phyloP scores from a whole-genome alignment of 2,329 filamentous ascomycete genomes.

The Xylariaceae sp. region DNA sequence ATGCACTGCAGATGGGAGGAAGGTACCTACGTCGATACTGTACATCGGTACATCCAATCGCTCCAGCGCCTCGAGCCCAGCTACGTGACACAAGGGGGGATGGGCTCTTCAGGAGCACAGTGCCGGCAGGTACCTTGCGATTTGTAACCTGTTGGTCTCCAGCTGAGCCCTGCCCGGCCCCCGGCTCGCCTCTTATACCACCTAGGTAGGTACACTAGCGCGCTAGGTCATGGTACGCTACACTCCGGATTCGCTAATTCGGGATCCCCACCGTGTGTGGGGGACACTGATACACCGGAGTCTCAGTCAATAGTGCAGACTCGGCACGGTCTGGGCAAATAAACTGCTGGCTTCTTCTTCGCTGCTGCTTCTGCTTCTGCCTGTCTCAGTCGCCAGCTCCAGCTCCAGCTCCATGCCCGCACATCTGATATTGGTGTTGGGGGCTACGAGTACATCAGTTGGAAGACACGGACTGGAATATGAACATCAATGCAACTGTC shows the following conservation, averaged over 20 bases:
- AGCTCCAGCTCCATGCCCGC: no score
- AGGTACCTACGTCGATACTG: slow-evolving; percentile 3
- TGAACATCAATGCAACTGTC: not conserved
- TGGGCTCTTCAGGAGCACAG: slow-evolving; percentile 17
- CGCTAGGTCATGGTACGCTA: slow-evolving; percentile 1
- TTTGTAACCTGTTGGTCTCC: slow-evolving; percentile 26
- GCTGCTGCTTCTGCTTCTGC: not conserved
- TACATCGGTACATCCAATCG: no score
- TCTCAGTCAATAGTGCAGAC: slow-evolving; percentile 7
- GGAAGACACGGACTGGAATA: not conserved
- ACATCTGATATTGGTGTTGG: no score
- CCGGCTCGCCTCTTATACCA: slow-evolving; percentile 11
- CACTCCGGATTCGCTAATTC: slow-evolving; percentile 13
- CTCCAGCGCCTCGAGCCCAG: not conserved
- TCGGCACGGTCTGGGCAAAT: not conserved
- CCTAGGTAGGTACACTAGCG: not conserved
- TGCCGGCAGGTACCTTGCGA: slow-evolving; percentile 24
- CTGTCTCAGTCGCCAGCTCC: no score
- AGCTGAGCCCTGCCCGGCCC: slow-evolving; percentile 22
- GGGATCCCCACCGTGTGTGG: slow-evolving; percentile 28
- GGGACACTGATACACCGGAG: slow-evolving; percentile 20
- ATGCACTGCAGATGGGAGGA: slow-evolving; percentile 13
- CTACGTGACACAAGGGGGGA: slow-evolving; percentile 13
- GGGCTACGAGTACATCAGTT: no score
- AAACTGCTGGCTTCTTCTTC: not conserved